Evolutionary conservation across 139 green algal genomes (phyloP), one percentile per base, ranked within the genome.

Genomic region (Mesostigma viride): DNA sequence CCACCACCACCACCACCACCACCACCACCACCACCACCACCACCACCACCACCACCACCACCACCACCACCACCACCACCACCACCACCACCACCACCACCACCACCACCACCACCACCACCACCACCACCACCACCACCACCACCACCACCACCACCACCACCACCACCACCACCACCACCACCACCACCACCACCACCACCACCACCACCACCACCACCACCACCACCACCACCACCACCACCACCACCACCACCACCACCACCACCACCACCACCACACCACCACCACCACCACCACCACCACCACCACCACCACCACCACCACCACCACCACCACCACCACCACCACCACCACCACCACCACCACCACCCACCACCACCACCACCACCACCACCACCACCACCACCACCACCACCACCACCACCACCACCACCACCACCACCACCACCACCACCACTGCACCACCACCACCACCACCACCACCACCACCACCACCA

Each of bases 151-250:
- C 11, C 40, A 48, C 11, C 40, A 48, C 11, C 40, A 48, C 11
- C 8, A 48, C 11, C 40, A 48, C 11, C 8, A 48, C 11, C 40
- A 48, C 11, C 8, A 48, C 11, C 8, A 48, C 11, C 40, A 48
- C 11, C 40, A 48, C 8, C 40, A 48, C 11, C 40, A 48, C 11
- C 40, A 48, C 11, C 40, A 48, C 11, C 40, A 48, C 11, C 40
- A 48, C 11, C 40, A 48, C 40, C 40, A 48, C 40, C 40, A 48
- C 40, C 40, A 48, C 40, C 40, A 48, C 40, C 40, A 48, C 40
- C 40, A 48, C 40, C 40, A 48, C 40, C 40, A 48, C 40, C 40
- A 48, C 40, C 40, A 48, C 40, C 40, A 48, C 40, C 40, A 48
- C 40, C 40, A 48, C 40, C 40, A 48, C 40, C 40, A 48, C 40